Conservation (phyloP, 306 rosid species). For the Potentilla sterilis region DNA sequence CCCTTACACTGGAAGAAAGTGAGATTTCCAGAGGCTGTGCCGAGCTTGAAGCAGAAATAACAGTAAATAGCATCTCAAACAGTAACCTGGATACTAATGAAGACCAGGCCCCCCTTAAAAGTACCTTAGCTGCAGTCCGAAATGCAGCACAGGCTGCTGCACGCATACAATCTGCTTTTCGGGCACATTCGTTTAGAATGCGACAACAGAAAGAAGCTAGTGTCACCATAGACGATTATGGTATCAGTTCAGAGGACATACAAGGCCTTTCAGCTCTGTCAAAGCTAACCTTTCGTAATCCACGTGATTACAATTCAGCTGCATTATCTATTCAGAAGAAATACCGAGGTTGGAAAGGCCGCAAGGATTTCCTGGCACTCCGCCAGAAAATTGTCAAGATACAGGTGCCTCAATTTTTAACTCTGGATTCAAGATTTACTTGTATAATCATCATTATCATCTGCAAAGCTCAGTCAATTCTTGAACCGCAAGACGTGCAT, state of each 20-base stretch:
- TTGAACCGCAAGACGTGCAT: constrained; percentile 3
- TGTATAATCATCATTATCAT: background rate
- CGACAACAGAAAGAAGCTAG: constrained; percentile 45
- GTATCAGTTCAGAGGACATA: constrained; percentile 38
- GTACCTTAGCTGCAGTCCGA: constrained; percentile 73
- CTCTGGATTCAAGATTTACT: background rate
- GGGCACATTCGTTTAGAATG: constrained; percentile 75
- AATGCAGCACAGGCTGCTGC: constrained; percentile 94
- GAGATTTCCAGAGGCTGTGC: constrained; percentile 64
- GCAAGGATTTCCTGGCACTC: constrained; percentile 64
- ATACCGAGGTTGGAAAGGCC: constrained; percentile 88
- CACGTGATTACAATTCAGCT: constrained; percentile 64
- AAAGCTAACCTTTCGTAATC: constrained; percentile 53
- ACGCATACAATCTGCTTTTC: constrained; percentile 88
- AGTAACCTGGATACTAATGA: constrained; percentile 42
- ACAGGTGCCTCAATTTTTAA: constrained; percentile 55
- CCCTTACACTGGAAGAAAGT: constrained; percentile 76
- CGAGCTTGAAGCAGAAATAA: constrained; percentile 65
- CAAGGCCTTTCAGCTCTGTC: constrained; percentile 65
- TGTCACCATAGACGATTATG: constrained; percentile 43
- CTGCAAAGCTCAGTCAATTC: background rate
- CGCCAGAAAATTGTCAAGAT: constrained; percentile 86
- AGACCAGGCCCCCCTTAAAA: constrained; percentile 57
- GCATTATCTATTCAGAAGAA: constrained; percentile 93
- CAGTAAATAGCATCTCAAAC: constrained; percentile 48